These are phyloP conservation scores for Colletotrichum aenigma DNA, from an alignment of 2,329 filamentous ascomycete species.

Conservation along the genomic window DNA sequence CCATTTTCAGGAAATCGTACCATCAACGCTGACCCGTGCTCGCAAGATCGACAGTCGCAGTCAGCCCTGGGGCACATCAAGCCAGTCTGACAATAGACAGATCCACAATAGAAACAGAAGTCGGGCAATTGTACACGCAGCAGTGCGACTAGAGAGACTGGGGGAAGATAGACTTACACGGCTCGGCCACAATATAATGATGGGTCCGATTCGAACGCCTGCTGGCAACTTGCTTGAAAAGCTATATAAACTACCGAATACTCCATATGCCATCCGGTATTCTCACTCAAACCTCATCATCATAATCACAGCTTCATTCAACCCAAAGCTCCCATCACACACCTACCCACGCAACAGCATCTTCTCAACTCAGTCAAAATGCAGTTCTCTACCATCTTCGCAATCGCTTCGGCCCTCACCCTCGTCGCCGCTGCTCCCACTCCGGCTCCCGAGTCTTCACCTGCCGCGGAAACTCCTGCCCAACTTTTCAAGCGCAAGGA, in stretches of 20 bases:
- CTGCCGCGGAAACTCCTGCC: neutral
- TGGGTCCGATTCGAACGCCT: neutral
- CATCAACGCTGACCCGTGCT: neutral
- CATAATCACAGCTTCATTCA: neutral
- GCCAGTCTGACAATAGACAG: neutral
- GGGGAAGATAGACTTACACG: neutral
- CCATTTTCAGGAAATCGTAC: neutral
- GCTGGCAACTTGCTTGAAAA: neutral
- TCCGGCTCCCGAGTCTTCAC: neutral
- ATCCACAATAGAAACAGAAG: neutral
- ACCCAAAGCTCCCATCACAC: neutral
- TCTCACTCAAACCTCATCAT: neutral
- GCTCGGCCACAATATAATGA: neutral
- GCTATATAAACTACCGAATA: neutral
- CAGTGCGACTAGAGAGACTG: neutral
- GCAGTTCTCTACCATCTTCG: neutral
- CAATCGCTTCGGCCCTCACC: neutral
- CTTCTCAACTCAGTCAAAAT: neutral
- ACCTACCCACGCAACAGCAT: rapidly evolving
- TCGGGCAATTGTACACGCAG: neutral
- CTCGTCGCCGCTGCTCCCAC: neutral
- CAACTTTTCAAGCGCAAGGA: neutral
- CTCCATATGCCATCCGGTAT: neutral
- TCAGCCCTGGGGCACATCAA: neutral
- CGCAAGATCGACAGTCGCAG: neutral